These are phyloP conservation scores for Trichoderma gamsii DNA, from an alignment of 495 filamentous ascomycete species.

Conservation along the genomic window DNA sequence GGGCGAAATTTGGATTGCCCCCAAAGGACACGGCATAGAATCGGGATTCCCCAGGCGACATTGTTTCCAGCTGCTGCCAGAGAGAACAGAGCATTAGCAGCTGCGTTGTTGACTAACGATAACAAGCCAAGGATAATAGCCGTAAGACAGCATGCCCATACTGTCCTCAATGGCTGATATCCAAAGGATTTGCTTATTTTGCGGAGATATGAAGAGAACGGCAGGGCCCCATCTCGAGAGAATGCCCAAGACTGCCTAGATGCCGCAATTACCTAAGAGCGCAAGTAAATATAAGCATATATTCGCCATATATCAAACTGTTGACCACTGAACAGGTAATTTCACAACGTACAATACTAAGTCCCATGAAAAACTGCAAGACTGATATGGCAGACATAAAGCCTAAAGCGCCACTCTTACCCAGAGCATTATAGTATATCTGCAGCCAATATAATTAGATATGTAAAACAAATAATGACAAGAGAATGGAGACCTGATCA, in stretches of 20 bases:
- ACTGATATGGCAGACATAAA: conserved; percentile 53
- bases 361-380: conserved; percentile 50
- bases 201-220: conserved; percentile 53
- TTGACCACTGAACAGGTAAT: background rate
- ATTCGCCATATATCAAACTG: background rate
- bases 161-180: conserved; percentile 55
- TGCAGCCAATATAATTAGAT: conserved; percentile 35
- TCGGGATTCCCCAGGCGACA: conserved; percentile 58
- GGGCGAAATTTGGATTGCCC: conserved; percentile 56
- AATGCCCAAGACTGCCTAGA: conserved; percentile 57
- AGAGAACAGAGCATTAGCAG: conserved; percentile 56
- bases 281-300: background rate
- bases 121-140: conserved; percentile 53
- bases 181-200: conserved; percentile 49
- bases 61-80: conserved; percentile 58
- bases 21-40: conserved; percentile 58
- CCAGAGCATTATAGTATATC: conserved; percentile 51
- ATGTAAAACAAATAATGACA: background rate
- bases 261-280: conserved; percentile 41
- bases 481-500: background rate
- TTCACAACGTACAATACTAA: conserved; percentile 30
- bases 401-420: conserved; percentile 48
- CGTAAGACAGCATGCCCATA: conserved; percentile 53
- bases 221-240: conserved; percentile 46
- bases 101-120: conserved; percentile 52